Evolutionary conservation across 352 stramenopile species (phyloP).

Genomic region (Phytophthora pseudosyringae): DNA sequence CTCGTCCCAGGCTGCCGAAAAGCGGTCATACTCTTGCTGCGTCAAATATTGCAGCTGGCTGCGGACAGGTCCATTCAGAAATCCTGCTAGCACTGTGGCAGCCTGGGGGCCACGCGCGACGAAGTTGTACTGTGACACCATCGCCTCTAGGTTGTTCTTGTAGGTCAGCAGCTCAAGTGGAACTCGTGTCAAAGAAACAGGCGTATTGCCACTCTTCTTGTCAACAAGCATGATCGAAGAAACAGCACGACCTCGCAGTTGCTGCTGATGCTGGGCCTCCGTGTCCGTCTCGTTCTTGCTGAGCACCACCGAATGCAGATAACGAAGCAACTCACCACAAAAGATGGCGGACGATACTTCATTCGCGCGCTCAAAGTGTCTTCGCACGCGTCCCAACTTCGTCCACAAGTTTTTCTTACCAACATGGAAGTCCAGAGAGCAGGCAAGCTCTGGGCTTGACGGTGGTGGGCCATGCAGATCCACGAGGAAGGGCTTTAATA

Average conservation of each 20-base stretch:
- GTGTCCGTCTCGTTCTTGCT: constrained; percentile 72
- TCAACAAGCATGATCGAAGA: constrained; percentile 60
- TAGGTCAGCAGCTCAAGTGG: constrained; percentile 77
- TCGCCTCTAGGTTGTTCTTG: constrained; percentile 79
- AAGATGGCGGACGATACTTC: constrained; percentile 69
- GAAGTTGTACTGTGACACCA: constrained; percentile 84
- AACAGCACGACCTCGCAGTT: constrained; percentile 51
- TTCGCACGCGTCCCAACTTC: constrained; percentile 50
- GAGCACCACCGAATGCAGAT: constrained; percentile 74
- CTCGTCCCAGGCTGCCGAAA: constrained; percentile 54
- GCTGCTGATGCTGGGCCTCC: constrained; percentile 53
- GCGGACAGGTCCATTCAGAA: constrained; percentile 64
- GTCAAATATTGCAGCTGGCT: constrained; percentile 52
- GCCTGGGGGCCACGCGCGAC: constrained; percentile 62
- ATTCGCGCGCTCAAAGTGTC: constrained; percentile 69
- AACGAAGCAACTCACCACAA: constrained; percentile 67
- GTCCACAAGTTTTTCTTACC: constrained; percentile 69
- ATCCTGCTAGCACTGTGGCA: constrained; percentile 57
- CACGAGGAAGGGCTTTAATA: constrained; percentile 63
- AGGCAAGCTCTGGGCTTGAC: constrained; percentile 45
- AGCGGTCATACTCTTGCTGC: constrained; percentile 68
- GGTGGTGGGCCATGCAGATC: constrained; percentile 50
- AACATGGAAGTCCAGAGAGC: constrained; percentile 54
- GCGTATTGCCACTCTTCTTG: constrained; percentile 35
- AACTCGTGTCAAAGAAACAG: constrained; percentile 43